Percentiles rank a stretch among this genome's conserved stretches.
Conservation (phyloP, 768 basidiomycete genomes). For the Mycena indigotica region DNA sequence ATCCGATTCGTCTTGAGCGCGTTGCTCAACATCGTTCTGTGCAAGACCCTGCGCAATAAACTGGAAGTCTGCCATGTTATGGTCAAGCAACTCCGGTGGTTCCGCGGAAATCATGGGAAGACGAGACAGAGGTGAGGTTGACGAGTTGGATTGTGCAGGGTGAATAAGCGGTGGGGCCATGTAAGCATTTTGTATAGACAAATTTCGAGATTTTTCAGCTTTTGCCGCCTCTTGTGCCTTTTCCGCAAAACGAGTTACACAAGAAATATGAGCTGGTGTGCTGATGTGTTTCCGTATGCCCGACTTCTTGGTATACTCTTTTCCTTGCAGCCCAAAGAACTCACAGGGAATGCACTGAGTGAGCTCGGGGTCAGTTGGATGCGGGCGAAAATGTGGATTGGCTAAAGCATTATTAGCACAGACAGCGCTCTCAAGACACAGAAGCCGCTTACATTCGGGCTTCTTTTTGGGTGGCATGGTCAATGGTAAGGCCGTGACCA, state of each 20-base stretch:
- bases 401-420: too few species aligned
- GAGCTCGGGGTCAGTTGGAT: neutral
- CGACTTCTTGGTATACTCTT: neutral
- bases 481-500: too few species aligned
- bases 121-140: neutral
- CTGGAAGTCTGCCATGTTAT: neutral
- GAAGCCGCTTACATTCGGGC: too few species aligned
- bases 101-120: neutral
- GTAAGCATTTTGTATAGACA: neutral
- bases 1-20: neutral
- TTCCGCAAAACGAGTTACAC: neutral
- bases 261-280: neutral
- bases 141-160: neutral
- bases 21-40: neutral
- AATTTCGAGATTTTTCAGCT: too few species aligned
- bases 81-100: neutral
- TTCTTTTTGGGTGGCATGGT: too few species aligned
- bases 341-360: neutral
- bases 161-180: neutral
- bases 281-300: neutral
- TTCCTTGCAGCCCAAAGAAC: neutral
- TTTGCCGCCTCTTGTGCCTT: neutral
- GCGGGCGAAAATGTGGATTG: neutral
- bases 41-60: neutral
- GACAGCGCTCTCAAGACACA: too few species aligned